A percentile compares a stretch with the other conserved stretches of the same genome.
phyloP scores from a whole-genome alignment of 768 basidiomycete genomes.

The Gymnopilus junonius region DNA sequence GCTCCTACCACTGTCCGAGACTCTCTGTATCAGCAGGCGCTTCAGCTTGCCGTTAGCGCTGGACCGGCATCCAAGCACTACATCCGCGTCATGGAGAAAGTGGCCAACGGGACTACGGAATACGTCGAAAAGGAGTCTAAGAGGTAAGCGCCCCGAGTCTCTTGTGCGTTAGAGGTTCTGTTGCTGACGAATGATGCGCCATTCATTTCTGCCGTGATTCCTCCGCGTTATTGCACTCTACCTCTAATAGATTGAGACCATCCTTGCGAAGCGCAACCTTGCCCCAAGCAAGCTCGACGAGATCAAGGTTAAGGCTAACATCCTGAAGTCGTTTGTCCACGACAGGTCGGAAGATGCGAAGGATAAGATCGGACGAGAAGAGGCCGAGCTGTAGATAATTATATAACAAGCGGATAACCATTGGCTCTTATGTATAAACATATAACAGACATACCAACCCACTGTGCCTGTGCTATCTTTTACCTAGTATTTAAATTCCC shows the following conservation, averaged over 20 bases:
- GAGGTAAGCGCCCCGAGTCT: slow-evolving; percentile 52
- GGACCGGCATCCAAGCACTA: slow-evolving; percentile 75
- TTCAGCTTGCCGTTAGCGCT: slow-evolving; percentile 49
- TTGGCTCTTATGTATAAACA: not conserved
- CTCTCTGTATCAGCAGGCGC: slow-evolving; percentile 70
- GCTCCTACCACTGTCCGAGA: slow-evolving; percentile 60
- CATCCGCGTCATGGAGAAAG: slow-evolving; percentile 88
- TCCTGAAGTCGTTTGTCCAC: slow-evolving; percentile 66
- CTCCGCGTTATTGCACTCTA: not conserved
- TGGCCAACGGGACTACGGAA: slow-evolving; percentile 65
- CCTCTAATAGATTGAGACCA: slow-evolving; percentile 62
- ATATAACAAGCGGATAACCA: not conserved
- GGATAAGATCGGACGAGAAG: slow-evolving; percentile 35
- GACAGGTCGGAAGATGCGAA: slow-evolving; percentile 39
- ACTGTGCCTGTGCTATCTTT: not conserved
- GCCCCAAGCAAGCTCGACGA: slow-evolving; percentile 86
- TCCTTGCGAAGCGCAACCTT: slow-evolving; percentile 80
- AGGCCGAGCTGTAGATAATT: slow-evolving; percentile 20
- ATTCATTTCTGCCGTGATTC: slow-evolving; percentile 8
- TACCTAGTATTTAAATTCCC: not conserved
- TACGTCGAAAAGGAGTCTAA: slow-evolving; percentile 88
- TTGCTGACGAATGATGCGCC: not conserved
- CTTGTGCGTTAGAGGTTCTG: not conserved
- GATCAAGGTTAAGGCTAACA: slow-evolving; percentile 90
- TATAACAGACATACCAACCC: not conserved